Conservation (phyloP, 257 asterid genomes). For the Scutellaria minor region DNA sequence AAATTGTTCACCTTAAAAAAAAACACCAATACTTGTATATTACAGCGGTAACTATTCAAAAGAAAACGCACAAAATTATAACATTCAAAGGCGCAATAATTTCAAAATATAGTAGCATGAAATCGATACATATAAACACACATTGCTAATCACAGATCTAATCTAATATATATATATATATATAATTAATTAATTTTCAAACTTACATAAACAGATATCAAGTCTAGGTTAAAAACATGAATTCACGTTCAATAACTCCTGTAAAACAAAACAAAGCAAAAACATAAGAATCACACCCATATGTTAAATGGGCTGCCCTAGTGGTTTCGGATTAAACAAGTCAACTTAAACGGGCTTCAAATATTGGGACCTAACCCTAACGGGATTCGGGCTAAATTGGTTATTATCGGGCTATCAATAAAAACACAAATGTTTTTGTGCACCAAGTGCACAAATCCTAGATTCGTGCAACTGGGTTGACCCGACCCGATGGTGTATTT, state of each 20-base stretch:
- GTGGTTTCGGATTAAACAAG: too few relatives aligned
- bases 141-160: neutral
- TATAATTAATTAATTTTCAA: neutral
- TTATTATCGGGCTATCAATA: too few relatives aligned
- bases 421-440: too few relatives aligned
- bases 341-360: too few relatives aligned
- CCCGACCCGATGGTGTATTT: too few relatives aligned
- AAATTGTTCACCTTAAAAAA: neutral
- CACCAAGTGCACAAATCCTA: too few relatives aligned
- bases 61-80: neutral
- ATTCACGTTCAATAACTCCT: constrained; percentile 37
- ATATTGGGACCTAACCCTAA: too few relatives aligned
- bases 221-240: constrained; percentile 10
- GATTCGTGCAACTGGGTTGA: too few relatives aligned
- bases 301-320: too few relatives aligned
- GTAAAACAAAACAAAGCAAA: constrained; percentile 12
- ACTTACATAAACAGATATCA: constrained; percentile 31
- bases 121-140: neutral
- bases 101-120: neutral
- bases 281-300: neutral
- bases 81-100: neutral
- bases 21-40: neutral
- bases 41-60: neutral
- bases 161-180: too few relatives aligned
- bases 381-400: too few relatives aligned